Conservation (phyloP, 2,329 filamentous ascomycete species). For the Neonectria neomacrospora region DNA sequence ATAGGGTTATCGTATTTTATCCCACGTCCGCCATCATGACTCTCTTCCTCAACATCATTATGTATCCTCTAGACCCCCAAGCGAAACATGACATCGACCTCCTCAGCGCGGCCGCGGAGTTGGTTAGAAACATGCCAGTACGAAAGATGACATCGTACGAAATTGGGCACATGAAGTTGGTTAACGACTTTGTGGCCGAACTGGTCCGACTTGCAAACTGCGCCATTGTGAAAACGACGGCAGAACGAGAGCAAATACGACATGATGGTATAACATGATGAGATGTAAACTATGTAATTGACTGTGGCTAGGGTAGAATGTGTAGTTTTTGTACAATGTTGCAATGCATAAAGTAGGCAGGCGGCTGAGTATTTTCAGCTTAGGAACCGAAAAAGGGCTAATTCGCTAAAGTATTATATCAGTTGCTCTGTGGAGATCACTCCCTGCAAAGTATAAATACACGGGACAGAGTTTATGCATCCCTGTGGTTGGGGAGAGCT, state of each 20-base stretch:
- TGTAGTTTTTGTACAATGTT: not conserved
- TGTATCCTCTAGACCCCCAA: slow-evolving; percentile 56
- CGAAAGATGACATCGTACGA: slow-evolving; percentile 47
- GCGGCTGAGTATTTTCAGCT: too few species aligned
- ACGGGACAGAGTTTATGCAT: too few species aligned
- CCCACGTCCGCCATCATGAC: slow-evolving; percentile 64
- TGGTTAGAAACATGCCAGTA: slow-evolving; percentile 56
- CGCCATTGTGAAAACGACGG: slow-evolving; percentile 47
- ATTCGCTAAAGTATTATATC: too few species aligned
- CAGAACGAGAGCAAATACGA: not conserved
- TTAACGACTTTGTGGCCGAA: slow-evolving; percentile 58
- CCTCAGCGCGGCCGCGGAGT: slow-evolving; percentile 53
- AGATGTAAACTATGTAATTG: not conserved
- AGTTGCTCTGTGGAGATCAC: too few species aligned
- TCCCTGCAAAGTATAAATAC: too few species aligned
- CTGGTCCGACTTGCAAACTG: slow-evolving; percentile 55
- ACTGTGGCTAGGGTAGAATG: not conserved
- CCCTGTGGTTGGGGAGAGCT: too few species aligned
- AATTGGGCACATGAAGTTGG: slow-evolving; percentile 52
- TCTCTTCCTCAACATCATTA: slow-evolving; percentile 66
- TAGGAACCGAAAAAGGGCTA: too few species aligned
- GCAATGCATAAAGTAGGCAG: too few species aligned
- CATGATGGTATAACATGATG: not conserved
- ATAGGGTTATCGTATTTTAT: slow-evolving; percentile 66
- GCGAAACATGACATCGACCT: slow-evolving; percentile 59